A percentile compares a stretch with the other conserved stretches of the same genome.
phyloP scores from a whole-genome alignment of 352 stramenopile species.

The Globisporangium heterothallicum region DNA sequence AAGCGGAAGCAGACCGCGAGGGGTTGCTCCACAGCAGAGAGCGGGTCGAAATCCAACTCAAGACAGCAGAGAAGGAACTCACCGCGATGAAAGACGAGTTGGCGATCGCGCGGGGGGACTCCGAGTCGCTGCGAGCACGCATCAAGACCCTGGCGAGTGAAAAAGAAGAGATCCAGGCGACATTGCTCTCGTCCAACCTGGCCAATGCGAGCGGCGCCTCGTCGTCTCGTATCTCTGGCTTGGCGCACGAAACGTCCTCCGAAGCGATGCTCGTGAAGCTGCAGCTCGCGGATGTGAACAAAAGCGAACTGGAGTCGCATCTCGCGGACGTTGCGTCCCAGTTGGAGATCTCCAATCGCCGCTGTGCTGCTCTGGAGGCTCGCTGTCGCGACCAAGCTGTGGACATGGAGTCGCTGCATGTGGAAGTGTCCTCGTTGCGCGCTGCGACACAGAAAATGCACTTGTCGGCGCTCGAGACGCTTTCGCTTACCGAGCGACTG shows the following conservation, averaged over 20 bases:
- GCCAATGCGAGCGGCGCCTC: slow-evolving; percentile 16
- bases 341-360: slow-evolving; percentile 37
- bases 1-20: slow-evolving; percentile 21
- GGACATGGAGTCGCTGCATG: slow-evolving; percentile 45
- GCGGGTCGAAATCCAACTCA: slow-evolving; percentile 23
- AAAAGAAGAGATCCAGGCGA: slow-evolving; percentile 32
- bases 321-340: slow-evolving; percentile 43
- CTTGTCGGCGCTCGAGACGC: slow-evolving; percentile 40
- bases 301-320: slow-evolving; percentile 43
- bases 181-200: slow-evolving; percentile 26
- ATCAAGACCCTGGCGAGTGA: slow-evolving; percentile 30
- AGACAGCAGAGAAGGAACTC: slow-evolving; percentile 29
- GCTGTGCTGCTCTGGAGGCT: slow-evolving; percentile 29
- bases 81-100: slow-evolving; percentile 20
- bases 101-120: slow-evolving; percentile 14
- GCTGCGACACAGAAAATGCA: slow-evolving; percentile 43
- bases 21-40: slow-evolving; percentile 21
- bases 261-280: slow-evolving; percentile 66
- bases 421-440: slow-evolving; percentile 46
- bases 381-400: slow-evolving; percentile 47
- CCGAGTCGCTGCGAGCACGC: slow-evolving; percentile 24
- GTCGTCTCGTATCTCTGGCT: slow-evolving; percentile 4
- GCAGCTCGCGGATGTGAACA: slow-evolving; percentile 48
- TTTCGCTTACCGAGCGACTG: slow-evolving; percentile 41
- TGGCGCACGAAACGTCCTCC: slow-evolving; percentile 1